Percentiles rank a stretch among this genome's conserved stretches.
Evolutionary conservation across 2,329 filamentous ascomycete genomes (phyloP).

Genomic region (Trichoderma sp.): DNA sequence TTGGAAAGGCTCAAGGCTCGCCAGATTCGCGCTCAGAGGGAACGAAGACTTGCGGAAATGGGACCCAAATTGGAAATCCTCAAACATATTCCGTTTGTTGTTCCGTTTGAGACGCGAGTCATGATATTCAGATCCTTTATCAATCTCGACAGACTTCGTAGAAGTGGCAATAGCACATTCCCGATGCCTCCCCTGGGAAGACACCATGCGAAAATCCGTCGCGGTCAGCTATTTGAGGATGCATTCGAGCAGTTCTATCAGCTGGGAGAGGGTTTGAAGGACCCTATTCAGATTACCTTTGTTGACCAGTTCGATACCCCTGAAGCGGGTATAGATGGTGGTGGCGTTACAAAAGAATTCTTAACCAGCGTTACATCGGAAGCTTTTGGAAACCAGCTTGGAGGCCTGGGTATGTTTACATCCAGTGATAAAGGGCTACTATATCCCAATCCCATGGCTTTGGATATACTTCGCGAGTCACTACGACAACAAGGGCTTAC

Average conservation of each 20-base stretch:
- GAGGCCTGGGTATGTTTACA: constrained; percentile 63
- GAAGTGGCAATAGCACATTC: constrained; percentile 29
- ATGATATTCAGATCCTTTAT: constrained; percentile 94
- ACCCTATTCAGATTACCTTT: constrained; percentile 95
- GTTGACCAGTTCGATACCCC: constrained; percentile 83
- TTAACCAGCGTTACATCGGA: constrained; percentile 84
- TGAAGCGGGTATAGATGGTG: constrained; percentile 95
- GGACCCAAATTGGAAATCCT: constrained; percentile 87
- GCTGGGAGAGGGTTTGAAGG: constrained; percentile 81
- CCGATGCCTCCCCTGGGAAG: constrained; percentile 46
- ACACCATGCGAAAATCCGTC: constrained; percentile 78
- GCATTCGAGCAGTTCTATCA: constrained; percentile 81
- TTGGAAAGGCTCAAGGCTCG: constrained; percentile 64
- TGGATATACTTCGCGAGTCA: constrained; percentile 67
- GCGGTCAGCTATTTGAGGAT: constrained; percentile 80
- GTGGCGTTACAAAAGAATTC: constrained; percentile 97
- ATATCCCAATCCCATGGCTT: constrained; percentile 80
- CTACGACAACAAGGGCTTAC: constrained; percentile 54
- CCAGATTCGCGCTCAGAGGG: constrained; percentile 66
- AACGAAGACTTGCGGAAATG: constrained; percentile 74
- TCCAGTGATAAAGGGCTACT: constrained; percentile 84
- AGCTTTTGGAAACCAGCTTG: constrained; percentile 66
- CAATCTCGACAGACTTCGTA: constrained; percentile 59
- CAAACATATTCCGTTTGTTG: constrained; percentile 95
- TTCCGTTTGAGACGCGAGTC: constrained; percentile 88